Conservation (phyloP, 169 alveolate genomes). For the Cryptosporidium muris region DNA sequence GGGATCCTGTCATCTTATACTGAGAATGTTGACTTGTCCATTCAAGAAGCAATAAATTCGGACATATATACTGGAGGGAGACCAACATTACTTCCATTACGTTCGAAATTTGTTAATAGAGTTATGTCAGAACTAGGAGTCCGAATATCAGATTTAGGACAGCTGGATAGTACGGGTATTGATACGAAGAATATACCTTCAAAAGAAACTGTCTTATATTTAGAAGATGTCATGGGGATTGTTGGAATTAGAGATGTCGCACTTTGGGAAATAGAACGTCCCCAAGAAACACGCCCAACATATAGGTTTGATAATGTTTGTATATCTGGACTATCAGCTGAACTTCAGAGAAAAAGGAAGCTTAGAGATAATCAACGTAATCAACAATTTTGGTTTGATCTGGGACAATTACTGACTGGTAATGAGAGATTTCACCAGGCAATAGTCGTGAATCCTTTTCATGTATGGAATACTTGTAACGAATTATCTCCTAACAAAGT, state of each 20-base stretch:
- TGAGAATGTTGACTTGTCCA: neutral
- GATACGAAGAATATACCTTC: neutral
- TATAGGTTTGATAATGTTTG: conserved; percentile 19
- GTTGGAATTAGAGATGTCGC: conserved; percentile 68
- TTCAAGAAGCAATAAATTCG: neutral
- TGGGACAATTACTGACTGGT: conserved; percentile 62
- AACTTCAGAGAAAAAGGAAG: conserved; percentile 38
- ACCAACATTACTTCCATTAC: conserved; percentile 9
- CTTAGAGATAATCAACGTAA: conserved; percentile 56
- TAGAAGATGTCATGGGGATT: conserved; percentile 31
- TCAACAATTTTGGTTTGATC: conserved; percentile 63
- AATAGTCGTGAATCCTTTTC: conserved; percentile 63
- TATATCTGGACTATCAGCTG: conserved; percentile 22
- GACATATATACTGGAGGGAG: neutral
- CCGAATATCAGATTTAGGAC: conserved; percentile 29
- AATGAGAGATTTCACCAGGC: conserved; percentile 63
- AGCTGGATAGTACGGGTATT: conserved; percentile 7
- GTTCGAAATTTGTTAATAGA: conserved; percentile 55
- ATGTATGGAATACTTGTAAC: conserved; percentile 53
- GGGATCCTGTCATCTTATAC: too few relatives aligned
- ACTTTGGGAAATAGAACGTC: conserved; percentile 69
- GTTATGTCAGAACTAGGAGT: conserved; percentile 66
- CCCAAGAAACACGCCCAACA: conserved; percentile 68
- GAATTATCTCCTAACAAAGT: conserved; percentile 23
- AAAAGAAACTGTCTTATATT: neutral